Base-by-base conservation (phyloP, 2,329 filamentous ascomycete genomes). In the Madurella fahalii region DNA sequence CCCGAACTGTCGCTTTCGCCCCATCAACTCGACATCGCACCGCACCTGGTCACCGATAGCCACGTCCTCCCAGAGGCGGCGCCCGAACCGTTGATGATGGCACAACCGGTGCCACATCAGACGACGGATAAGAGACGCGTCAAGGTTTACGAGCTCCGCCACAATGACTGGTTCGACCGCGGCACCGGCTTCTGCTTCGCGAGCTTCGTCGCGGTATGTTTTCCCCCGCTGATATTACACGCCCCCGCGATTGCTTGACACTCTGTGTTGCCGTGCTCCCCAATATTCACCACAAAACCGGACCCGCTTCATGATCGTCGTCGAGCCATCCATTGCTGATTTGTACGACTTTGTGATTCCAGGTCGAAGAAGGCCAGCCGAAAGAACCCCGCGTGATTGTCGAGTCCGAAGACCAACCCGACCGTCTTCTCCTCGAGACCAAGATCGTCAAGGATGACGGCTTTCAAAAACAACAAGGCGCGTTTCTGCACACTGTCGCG, bases 161-260 rank as follows among this genome's bases (percentile, higher is more conserved):
- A 96, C 75, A 96, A 95, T 80, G 94, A 97, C 83, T 99, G 94
- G 94, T 96, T 93, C 71, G 94, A 99, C 75, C 83, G 93, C 67
- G 94, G 94, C 61, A 99, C 94, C 46, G 94, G 94, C 59, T 96
- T 96, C 72, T 97, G 94, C 72, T 89, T 84, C 57, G 91, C 92
- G 46, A 81, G 85, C 61, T 82, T 88, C 61, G 74, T 86, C 60
- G 81, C 85, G 71, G 89, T 94, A 82, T 71, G 87, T 71, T 32
- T 48, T 51, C 20, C 54, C 41, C 50, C 40, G 51, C 30, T 39
- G 25, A 25, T 25, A 25, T 25, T 25, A 7, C 25, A 3, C 45
- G 34, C 37, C n/a, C n/a, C n/a, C 42, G 40, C 43, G n/a, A 15
- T 16, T 17, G 25, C 15, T 17, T 5, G 8, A 30, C 9, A 30